A percentile compares a stretch with the other conserved stretches of the same genome.
Conservation (phyloP, 2,329 filamentous ascomycete species). For the Dactylonectria estremocensis region DNA sequence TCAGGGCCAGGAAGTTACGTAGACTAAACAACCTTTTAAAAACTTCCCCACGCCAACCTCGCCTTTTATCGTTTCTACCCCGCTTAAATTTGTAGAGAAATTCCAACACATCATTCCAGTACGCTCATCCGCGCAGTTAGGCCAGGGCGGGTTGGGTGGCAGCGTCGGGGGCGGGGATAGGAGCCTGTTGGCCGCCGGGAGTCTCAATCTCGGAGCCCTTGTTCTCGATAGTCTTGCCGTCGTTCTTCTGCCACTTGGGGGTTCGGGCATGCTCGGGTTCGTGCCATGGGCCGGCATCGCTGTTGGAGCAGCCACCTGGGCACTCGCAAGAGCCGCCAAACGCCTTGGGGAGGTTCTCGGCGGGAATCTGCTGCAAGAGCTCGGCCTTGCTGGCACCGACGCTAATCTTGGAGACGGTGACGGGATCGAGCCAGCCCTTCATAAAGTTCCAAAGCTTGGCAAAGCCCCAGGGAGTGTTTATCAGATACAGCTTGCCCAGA, state of each 20-base stretch:
- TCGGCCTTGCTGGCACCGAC: slow-evolving; percentile 88
- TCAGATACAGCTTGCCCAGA: slow-evolving; percentile 94
- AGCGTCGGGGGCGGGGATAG: slow-evolving; percentile 50
- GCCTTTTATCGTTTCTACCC: slow-evolving; percentile 34
- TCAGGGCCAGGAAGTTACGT: slow-evolving; percentile 27
- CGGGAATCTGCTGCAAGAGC: slow-evolving; percentile 85
- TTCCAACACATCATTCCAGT: slow-evolving; percentile 20
- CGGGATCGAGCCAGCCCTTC: slow-evolving; percentile 95
- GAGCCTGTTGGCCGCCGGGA: slow-evolving; percentile 48
- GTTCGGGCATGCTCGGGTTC: slow-evolving; percentile 78
- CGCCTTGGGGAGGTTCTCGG: slow-evolving; percentile 89
- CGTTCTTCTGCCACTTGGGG: slow-evolving; percentile 72
- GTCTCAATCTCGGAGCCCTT: slow-evolving; percentile 57
- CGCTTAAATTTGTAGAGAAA: slow-evolving; percentile 24
- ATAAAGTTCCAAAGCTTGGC: slow-evolving; percentile 86
- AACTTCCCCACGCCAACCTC: slow-evolving; percentile 31
- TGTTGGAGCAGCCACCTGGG: slow-evolving; percentile 85
- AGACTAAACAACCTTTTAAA: slow-evolving; percentile 10
- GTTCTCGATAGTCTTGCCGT: slow-evolving; percentile 58
- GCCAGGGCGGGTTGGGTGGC: slow-evolving; percentile 56
- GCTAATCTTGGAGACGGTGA: slow-evolving; percentile 97
- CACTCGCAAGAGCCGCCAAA: slow-evolving; percentile 92
- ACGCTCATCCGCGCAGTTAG: slow-evolving; percentile 35
- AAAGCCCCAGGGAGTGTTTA: slow-evolving; percentile 99
- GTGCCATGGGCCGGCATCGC: slow-evolving; percentile 92